Percentiles rank a stretch among this genome's conserved stretches.
Evolutionary conservation across 225 moss, liverwort and hornwort species (phyloP).

Genomic region (Straminergon stramineum): DNA sequence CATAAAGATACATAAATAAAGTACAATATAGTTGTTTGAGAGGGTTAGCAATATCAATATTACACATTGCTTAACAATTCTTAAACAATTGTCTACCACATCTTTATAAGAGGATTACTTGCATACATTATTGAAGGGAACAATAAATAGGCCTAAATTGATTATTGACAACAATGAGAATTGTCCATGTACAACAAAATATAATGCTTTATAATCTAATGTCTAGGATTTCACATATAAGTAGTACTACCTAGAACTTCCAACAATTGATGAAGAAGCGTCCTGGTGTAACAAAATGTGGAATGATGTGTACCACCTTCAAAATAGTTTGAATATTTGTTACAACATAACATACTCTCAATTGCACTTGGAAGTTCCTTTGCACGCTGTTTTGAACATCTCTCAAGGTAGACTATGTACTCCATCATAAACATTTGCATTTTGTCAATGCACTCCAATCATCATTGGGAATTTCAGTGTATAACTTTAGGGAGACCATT

Average conservation of each 20-base stretch:
- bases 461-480: no score
- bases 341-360: neutral
- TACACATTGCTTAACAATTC: neutral
- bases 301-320: neutral
- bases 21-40: no score
- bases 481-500: neutral
- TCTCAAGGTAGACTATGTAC: no score
- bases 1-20: no score
- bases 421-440: no score
- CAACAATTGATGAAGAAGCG: neutral
- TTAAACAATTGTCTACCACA: neutral
- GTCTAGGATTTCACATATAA: neutral
- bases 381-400: no score
- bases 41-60: neutral
- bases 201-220: neutral
- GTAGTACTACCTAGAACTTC: neutral
- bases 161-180: neutral
- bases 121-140: neutral
- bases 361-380: no score
- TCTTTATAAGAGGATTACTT: neutral
- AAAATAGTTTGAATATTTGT: neutral
- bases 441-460: no score
- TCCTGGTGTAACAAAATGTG: neutral
- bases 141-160: neutral
- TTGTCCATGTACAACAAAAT: neutral